Evolutionary conservation across 768 basidiomycete species (phyloP).

Genomic region (Pholiota microspora): DNA sequence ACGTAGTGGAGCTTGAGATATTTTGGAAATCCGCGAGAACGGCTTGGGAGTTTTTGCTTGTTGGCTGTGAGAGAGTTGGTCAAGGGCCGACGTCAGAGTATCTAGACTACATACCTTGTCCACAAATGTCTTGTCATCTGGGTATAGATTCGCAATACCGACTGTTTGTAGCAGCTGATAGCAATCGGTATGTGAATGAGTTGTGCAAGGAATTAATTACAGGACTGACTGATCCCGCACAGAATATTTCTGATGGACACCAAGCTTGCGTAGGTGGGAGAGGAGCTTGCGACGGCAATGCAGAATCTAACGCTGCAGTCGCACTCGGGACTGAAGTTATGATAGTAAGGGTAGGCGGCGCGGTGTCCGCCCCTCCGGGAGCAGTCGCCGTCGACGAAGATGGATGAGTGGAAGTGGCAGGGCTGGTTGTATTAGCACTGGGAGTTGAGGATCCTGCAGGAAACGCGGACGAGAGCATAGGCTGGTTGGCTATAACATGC

Average conservation of each 20-base stretch:
- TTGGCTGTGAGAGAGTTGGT: slow-evolving; percentile 50
- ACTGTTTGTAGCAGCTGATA: slow-evolving; percentile 79
- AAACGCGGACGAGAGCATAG: background rate
- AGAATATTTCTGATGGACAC: slow-evolving; percentile 78
- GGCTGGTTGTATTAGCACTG: background rate
- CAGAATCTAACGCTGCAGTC: slow-evolving; percentile 46
- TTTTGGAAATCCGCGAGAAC: slow-evolving; percentile 70
- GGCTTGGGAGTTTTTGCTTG: slow-evolving; percentile 56
- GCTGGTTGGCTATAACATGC: background rate
- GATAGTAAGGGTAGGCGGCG: slow-evolving; percentile 36
- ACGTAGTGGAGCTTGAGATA: slow-evolving; percentile 50
- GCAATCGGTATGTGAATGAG: slow-evolving; percentile 10
- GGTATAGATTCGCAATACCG: slow-evolving; percentile 70
- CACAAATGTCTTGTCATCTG: slow-evolving; percentile 86
- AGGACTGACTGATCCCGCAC: slow-evolving; percentile 65
- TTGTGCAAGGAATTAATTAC: slow-evolving; percentile 9
- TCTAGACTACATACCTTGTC: slow-evolving; percentile 49
- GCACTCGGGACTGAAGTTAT: slow-evolving; percentile 67
- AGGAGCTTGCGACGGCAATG: slow-evolving; percentile 64
- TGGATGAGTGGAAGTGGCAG: slow-evolving; percentile 13
- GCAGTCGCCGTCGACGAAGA: slow-evolving; percentile 16
- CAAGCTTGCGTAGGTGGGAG: slow-evolving; percentile 71
- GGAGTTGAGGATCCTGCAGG: slow-evolving; percentile 4
- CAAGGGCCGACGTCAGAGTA: slow-evolving; percentile 1
- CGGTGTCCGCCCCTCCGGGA: slow-evolving; percentile 13